Evolutionary conservation across 179 eudicot species (phyloP).

Genomic region (Beta macrorhiza): DNA sequence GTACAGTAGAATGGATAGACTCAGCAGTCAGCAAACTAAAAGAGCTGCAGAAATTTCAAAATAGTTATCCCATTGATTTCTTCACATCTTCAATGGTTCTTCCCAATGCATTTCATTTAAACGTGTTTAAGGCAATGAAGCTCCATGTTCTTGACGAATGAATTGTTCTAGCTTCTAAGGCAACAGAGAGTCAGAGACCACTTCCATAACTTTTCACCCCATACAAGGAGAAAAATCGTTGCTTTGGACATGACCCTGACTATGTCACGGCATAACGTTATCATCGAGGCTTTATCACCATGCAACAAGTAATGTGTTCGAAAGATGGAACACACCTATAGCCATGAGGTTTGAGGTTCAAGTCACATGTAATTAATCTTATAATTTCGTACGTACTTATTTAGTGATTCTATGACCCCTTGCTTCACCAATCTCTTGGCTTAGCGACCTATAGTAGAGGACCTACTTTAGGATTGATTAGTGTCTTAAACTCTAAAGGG

Average conservation of each 20-base stretch:
- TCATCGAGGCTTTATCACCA: background rate
- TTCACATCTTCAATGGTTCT: background rate
- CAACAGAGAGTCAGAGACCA: background rate
- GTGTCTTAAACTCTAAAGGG: background rate
- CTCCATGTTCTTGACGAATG: background rate
- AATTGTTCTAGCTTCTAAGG: background rate
- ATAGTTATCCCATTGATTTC: background rate
- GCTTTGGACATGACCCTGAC: background rate
- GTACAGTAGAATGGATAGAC: background rate
- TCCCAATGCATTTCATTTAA: background rate
- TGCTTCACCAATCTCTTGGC: background rate
- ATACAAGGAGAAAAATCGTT: background rate
- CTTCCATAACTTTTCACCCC: background rate
- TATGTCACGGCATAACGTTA: background rate
- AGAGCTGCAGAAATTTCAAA: background rate
- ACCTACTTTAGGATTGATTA: background rate
- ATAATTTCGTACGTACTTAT: background rate
- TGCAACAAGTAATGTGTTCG: background rate
- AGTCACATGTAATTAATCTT: background rate
- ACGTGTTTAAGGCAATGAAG: background rate
- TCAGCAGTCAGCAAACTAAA: background rate
- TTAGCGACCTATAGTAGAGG: background rate
- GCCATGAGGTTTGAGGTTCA: background rate
- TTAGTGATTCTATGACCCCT: background rate
- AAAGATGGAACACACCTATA: background rate